Percentiles rank a stretch among this genome's conserved stretches.
Conservation (phyloP, 2,329 filamentous ascomycete genomes). For the Aspergillus udagawae region DNA sequence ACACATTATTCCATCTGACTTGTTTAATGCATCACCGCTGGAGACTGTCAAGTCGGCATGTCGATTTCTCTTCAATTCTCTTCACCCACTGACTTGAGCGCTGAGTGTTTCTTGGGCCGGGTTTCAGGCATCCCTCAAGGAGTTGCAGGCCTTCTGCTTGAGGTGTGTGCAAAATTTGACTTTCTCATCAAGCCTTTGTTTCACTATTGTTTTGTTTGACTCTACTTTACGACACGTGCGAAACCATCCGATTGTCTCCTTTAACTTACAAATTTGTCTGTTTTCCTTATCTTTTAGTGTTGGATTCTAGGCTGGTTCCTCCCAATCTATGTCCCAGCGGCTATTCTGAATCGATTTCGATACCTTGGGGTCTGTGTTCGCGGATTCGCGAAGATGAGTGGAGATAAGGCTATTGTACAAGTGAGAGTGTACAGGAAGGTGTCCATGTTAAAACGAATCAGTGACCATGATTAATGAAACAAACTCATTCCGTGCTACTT, state of each 20-base stretch:
- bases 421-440: neutral
- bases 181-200: neutral
- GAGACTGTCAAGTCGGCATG: neutral
- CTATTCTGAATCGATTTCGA: neutral
- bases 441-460: neutral
- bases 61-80: neutral
- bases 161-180: neutral
- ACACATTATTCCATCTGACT: neutral
- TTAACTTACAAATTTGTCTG: neutral
- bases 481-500: neutral
- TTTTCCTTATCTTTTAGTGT: neutral
- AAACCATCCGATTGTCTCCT: neutral
- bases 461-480: neutral
- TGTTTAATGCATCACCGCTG: neutral
- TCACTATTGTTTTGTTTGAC: neutral
- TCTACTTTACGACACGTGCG: neutral
- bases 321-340: neutral
- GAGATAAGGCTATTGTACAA: neutral
- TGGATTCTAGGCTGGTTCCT: constrained; percentile 4
- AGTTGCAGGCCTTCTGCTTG: neutral
- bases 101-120: neutral
- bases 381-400: neutral
- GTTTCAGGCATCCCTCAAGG: neutral
- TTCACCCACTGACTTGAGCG: neutral
- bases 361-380: neutral